Evolutionary conservation across 1,284 basidiomycete genomes (phyloP), one percentile per base, ranked within the genome.

Genomic region (Lentinula novae-zelandiae): DNA sequence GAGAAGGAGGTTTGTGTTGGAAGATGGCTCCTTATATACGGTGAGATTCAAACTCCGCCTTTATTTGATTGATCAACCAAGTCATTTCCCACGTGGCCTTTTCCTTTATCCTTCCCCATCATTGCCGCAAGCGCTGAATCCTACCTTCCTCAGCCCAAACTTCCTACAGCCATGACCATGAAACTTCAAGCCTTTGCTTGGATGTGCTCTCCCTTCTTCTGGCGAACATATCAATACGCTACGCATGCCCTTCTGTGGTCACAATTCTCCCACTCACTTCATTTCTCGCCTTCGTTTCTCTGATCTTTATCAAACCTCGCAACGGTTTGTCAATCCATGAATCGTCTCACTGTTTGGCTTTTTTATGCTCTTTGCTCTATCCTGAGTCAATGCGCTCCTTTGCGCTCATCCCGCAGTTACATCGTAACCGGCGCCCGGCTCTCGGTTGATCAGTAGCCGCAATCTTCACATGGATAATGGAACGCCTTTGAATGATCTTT

Each of bases 1-100:
- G 40, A 31, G 44, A 58, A 50, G 34, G 31, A 36, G 13, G 34
- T 13, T 50, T 0, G 10, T 4, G 13, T 33, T 17, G 13, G 17
- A 40, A 40, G 12, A n/a, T n/a, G 33, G 22, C 17, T 42, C 0
- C 13, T 51, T 58, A 49, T 58, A 58, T 58, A 58, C 36, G 20
- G 3, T 6, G 34, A 1, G 15, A 42, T 42, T 54, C 5, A 44
- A 54, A 31, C 53, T 54, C 53, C 53, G 53, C 17, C 17, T 36
- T n/a, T 33, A 33, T 36, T 17, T 9, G 20, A 46, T 27, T 46
- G n/a, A 22, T 46, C n/a, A 12, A 46, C 38, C 53, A 10, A 54
- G 52, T 53, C 52, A 53, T 54, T 54, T 53, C 38, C 36, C 53
- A 54, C 53, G 53, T 54, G 53, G 20, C 27, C 13, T 31, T 38